Conservation (phyloP, 257 asterid species). For the Fraxinus excelsior region DNA sequence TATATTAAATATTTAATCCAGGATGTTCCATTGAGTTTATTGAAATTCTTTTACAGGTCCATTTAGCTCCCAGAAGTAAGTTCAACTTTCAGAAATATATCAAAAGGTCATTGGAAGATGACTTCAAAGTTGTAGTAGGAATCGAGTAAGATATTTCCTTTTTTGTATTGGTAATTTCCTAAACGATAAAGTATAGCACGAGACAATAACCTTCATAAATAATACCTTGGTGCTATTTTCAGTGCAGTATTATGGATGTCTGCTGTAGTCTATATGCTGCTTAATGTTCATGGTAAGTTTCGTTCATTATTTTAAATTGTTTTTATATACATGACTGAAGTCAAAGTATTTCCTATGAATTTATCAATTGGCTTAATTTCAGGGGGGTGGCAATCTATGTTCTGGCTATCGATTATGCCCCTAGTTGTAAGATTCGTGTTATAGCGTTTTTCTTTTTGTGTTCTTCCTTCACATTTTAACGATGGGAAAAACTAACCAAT, state of each 20-base stretch:
- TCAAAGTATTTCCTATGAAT: not conserved
- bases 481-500: constrained; percentile 31
- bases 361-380: constrained; percentile 24
- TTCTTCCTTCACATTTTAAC: not conserved
- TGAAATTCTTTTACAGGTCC: constrained; percentile 50
- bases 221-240: constrained; percentile 28
- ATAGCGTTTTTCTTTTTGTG: not conserved
- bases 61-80: constrained; percentile 79
- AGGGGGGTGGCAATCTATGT: constrained; percentile 81
- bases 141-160: constrained; percentile 54
- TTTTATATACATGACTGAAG: not conserved
- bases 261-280: constrained; percentile 72
- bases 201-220: constrained; percentile 11
- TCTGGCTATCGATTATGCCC: constrained; percentile 66
- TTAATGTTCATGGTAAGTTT: constrained; percentile 63
- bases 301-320: not conserved
- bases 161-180: not conserved
- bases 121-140: constrained; percentile 56
- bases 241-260: constrained; percentile 74
- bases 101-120: too few relatives aligned
- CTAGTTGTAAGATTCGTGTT: constrained; percentile 47
- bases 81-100: too few relatives aligned
- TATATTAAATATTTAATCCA: not conserved
- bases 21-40: not conserved
- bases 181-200: not conserved